Conservation (phyloP, 495 filamentous ascomycete genomes). For the Daldinia bambusicola region DNA sequence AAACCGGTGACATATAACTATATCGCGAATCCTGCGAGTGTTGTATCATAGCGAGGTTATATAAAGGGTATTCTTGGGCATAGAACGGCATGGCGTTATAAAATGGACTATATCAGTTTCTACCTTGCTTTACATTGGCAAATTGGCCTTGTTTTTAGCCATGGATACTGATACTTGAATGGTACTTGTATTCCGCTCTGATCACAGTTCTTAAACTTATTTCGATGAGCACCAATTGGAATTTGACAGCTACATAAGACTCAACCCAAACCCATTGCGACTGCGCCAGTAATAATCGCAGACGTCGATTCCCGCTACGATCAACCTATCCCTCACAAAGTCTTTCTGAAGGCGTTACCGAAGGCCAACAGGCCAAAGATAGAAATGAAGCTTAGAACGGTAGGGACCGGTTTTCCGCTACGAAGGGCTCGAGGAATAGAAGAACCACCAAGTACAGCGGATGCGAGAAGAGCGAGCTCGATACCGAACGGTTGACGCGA, state of each 20-base stretch:
- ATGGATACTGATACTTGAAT: neutral
- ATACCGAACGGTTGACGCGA: slow-evolving; percentile 74
- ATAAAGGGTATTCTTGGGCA: neutral
- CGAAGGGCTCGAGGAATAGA: slow-evolving; percentile 86
- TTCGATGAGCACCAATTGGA: neutral
- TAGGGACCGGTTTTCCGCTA: slow-evolving; percentile 79
- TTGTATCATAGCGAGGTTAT: slow-evolving; percentile 11
- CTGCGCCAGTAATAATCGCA: slow-evolving; percentile 8
- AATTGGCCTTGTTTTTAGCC: neutral
- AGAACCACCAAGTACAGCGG: slow-evolving; percentile 79
- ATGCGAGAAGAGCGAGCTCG: slow-evolving; percentile 81
- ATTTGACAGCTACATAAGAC: slow-evolving; percentile 11
- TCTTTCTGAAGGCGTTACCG: slow-evolving; percentile 63
- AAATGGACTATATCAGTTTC: slow-evolving; percentile 9
- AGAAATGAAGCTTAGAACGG: slow-evolving; percentile 73
- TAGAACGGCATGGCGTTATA: slow-evolving; percentile 38
- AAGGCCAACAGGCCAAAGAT: slow-evolving; percentile 68
- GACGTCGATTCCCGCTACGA: neutral
- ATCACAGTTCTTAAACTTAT: neutral
- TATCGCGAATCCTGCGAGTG: neutral
- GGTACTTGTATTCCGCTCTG: slow-evolving; percentile 20
- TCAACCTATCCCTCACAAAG: slow-evolving; percentile 42
- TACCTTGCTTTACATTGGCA: slow-evolving; percentile 13
- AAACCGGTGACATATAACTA: slow-evolving; percentile 62
- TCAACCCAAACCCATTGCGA: slow-evolving; percentile 5